Percentiles rank a stretch among this genome's conserved stretches.
These are phyloP conservation scores for Aspergillus intermedius DNA, from an alignment of 2,329 filamentous ascomycete genomes.

Conservation along the genomic window DNA sequence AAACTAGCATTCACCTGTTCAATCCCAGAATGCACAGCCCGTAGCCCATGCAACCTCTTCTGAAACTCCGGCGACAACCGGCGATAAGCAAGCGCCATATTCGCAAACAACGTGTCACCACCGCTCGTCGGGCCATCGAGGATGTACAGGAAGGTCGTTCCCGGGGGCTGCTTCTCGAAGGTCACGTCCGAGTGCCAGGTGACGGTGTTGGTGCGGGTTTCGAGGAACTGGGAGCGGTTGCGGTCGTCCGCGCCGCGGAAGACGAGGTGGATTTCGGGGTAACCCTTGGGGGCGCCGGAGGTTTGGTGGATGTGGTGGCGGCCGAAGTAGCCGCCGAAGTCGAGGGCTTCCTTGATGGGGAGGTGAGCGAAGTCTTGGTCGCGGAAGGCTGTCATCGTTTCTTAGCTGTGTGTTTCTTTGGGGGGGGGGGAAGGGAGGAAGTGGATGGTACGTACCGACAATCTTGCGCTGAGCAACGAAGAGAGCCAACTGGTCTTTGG, in stretches of 20 bases:
- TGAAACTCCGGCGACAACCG: conserved; percentile 72
- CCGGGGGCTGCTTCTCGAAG: conserved; percentile 81
- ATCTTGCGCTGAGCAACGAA: conserved; percentile 53
- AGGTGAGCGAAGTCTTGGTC: conserved; percentile 67
- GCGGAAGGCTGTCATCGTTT: conserved; percentile 53
- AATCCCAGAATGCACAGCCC: conserved; percentile 71
- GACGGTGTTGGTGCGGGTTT: conserved; percentile 67
- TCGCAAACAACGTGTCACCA: conserved; percentile 77
- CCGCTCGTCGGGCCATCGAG: conserved; percentile 75
- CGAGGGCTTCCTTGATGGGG: conserved; percentile 62
- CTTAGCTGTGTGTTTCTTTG: neutral
- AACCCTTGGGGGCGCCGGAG: conserved; percentile 65
- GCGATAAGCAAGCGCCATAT: conserved; percentile 73
- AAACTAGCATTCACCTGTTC: conserved; percentile 70
- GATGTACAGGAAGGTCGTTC: conserved; percentile 82
- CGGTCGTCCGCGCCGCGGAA: conserved; percentile 64
- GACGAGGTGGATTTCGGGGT: conserved; percentile 71
- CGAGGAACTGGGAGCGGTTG: conserved; percentile 56
- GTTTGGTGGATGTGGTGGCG: conserved; percentile 77
- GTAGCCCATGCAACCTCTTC: conserved; percentile 71
- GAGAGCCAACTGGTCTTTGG: conserved; percentile 67
- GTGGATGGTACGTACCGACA: conserved; percentile 44
- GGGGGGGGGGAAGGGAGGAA: neutral
- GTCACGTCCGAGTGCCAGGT: conserved; percentile 88
- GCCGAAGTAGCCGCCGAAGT: conserved; percentile 69